Evolutionary conservation across 768 basidiomycete genomes (phyloP), one percentile per base, ranked within the genome.

Genomic region (Mycena latifolia): DNA sequence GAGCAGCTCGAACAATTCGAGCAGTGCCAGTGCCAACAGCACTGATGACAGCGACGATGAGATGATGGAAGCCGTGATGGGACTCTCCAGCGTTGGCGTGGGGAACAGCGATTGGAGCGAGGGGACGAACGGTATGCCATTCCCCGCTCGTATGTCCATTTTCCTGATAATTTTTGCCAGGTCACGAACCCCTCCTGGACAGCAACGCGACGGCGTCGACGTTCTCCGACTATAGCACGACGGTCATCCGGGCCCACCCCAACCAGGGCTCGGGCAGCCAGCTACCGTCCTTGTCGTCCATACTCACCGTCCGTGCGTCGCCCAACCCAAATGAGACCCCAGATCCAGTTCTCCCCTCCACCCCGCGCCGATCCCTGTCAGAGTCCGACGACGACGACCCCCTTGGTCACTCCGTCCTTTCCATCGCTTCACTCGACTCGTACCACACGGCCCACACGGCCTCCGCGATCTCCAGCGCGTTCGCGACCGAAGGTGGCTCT

Each of bases 401-500:
- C 3, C 74, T 82, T 25, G 80, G 78, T 20, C 79, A 80, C 35
- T 88, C 88, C 25, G 78, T 85, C 37, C 74, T 86, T 60, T 90
- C 91, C 17, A 83, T 88, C 50, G 81, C 87, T 55, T 83, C 88
- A 3, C 76, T 87, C 54, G 86, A 89, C 69, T 85, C 90, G 1
- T 92, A 89, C 76, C 86, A 87, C 68, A 93, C 91, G 8, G 89
- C 90, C 11, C 79, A 82, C 25, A 76, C 82, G 2, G 78, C 79
- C 5, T 89, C 88, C 2, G 81, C 82, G 39, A 77, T 85, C 35
- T 85, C 85, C 15, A 82, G 77, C 29, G 85, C 92, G 1, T 83
- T 82, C 18, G 93, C 93, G 6, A 94, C 92, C 0, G 90, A 92
- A 69, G 93, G 92, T 14, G 89, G 91, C 22, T 92, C 92, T 1